phyloP scores from a whole-genome alignment of 345 rosid genomes.

The Gossypium bickii region DNA sequence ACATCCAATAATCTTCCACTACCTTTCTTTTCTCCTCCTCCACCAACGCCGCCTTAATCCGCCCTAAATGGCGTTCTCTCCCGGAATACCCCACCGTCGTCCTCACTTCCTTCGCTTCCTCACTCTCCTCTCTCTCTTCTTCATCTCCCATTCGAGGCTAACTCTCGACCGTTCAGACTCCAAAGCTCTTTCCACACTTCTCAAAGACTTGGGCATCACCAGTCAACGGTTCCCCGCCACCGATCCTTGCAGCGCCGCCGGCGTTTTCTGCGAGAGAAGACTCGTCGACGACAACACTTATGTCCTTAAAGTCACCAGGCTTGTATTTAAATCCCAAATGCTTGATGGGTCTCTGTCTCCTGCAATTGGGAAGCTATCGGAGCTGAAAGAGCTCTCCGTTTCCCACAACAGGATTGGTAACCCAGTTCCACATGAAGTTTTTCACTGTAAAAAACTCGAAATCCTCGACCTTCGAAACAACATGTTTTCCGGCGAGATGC shows the following conservation, averaged over 20 bases:
- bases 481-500: slow-evolving; percentile 59
- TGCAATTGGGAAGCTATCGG: slow-evolving; percentile 61
- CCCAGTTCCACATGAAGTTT: slow-evolving; percentile 50
- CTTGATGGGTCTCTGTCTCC: slow-evolving; percentile 64
- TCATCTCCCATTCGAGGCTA: slow-evolving; percentile 36
- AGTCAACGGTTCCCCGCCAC: slow-evolving; percentile 35
- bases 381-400: slow-evolving; percentile 71
- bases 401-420: slow-evolving; percentile 57
- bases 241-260: slow-evolving; percentile 50
- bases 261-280: slow-evolving; percentile 72
- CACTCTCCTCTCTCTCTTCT: slow-evolving; percentile 33
- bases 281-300: slow-evolving; percentile 39
- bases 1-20: background rate
- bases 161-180: slow-evolving; percentile 52
- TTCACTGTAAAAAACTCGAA: slow-evolving; percentile 68
- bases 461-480: slow-evolving; percentile 67
- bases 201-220: slow-evolving; percentile 46
- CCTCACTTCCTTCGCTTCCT: slow-evolving; percentile 29
- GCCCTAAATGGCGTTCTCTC: slow-evolving; percentile 25
- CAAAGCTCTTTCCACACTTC: slow-evolving; percentile 45
- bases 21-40: background rate
- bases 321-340: slow-evolving; percentile 47
- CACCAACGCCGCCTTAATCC: background rate
- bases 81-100: slow-evolving; percentile 9
- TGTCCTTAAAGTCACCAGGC: slow-evolving; percentile 61